A percentile compares a stretch with the other conserved stretches of the same genome.
Conservation (phyloP, 2,329 filamentous ascomycete species). For the Aspergillus cejpii region DNA sequence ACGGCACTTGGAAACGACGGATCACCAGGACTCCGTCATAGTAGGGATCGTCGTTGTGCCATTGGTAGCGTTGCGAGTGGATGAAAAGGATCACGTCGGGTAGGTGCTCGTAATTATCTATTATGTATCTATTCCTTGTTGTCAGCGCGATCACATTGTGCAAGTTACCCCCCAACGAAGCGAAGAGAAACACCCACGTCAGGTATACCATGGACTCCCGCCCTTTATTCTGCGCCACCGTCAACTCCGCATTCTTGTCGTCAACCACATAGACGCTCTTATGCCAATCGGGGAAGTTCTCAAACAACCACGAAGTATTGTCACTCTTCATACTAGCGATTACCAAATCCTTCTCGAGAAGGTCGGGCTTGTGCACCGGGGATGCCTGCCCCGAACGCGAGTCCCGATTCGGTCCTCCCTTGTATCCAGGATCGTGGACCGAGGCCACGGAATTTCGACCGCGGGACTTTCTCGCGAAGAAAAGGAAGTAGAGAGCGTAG, state of each 20-base stretch:
- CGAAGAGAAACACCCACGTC: slow-evolving; percentile 28
- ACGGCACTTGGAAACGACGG: slow-evolving; percentile 43
- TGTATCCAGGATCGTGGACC: slow-evolving; percentile 7
- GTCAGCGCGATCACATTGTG: not conserved
- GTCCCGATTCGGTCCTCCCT: slow-evolving; percentile 11
- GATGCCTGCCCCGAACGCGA: slow-evolving; percentile 15
- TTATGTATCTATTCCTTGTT: slow-evolving; percentile 32
- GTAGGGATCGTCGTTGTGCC: slow-evolving; percentile 49
- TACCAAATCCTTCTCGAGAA: slow-evolving; percentile 29
- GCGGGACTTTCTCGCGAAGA: slow-evolving; percentile 22
- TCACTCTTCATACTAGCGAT: slow-evolving; percentile 38
- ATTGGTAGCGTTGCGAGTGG: slow-evolving; percentile 38
- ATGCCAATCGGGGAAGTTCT: slow-evolving; percentile 43
- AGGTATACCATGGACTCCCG: slow-evolving; percentile 42
- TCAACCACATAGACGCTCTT: slow-evolving; percentile 53
- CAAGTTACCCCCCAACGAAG: no score
- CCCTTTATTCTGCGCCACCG: slow-evolving; percentile 43
- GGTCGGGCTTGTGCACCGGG: slow-evolving; percentile 13
- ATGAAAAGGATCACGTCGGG: slow-evolving; percentile 40
- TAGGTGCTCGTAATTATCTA: slow-evolving; percentile 39
- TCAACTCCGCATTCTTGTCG: slow-evolving; percentile 43
- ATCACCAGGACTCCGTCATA: slow-evolving; percentile 48
- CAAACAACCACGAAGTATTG: slow-evolving; percentile 37
- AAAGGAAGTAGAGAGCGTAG: slow-evolving; percentile 29
- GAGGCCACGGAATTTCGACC: slow-evolving; percentile 7